A percentile compares a stretch with the other conserved stretches of the same genome.
phyloP scores from a whole-genome alignment of 768 basidiomycete genomes.

The Lactarius akahatsu region DNA sequence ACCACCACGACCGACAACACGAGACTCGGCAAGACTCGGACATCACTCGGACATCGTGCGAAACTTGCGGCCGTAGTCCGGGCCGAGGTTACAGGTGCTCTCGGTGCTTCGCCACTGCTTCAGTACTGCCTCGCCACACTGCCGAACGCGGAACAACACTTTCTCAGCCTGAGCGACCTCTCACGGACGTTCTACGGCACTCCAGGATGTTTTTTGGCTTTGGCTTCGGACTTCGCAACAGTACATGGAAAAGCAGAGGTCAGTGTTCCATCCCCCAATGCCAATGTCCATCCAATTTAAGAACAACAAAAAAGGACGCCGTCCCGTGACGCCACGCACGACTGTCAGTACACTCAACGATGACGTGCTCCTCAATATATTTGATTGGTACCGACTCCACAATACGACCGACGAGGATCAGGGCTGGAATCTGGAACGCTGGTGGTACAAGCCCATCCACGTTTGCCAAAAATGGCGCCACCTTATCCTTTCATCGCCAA shows the following conservation, averaged over 20 bases:
- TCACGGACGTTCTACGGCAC: not conserved
- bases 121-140: too few relatives aligned
- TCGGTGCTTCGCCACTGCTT: not conserved
- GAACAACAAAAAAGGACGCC: not conserved
- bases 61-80: not conserved
- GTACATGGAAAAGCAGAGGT: not conserved
- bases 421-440: not conserved
- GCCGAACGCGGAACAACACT: not conserved
- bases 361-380: not conserved
- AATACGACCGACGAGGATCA: not conserved
- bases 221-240: not conserved
- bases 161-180: not conserved
- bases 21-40: too few relatives aligned
- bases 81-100: too few relatives aligned
- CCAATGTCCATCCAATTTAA: not conserved
- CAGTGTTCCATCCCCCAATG: not conserved
- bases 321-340: too few relatives aligned
- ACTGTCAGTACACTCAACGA: not conserved
- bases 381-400: not conserved
- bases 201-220: not conserved
- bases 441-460: too few relatives aligned
- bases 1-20: not conserved
- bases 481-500: conserved; percentile 2
- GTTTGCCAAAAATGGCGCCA: not conserved
- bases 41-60: not conserved